Conservation (phyloP, 2,329 filamentous ascomycete genomes). For the Cordyceps militaris region DNA sequence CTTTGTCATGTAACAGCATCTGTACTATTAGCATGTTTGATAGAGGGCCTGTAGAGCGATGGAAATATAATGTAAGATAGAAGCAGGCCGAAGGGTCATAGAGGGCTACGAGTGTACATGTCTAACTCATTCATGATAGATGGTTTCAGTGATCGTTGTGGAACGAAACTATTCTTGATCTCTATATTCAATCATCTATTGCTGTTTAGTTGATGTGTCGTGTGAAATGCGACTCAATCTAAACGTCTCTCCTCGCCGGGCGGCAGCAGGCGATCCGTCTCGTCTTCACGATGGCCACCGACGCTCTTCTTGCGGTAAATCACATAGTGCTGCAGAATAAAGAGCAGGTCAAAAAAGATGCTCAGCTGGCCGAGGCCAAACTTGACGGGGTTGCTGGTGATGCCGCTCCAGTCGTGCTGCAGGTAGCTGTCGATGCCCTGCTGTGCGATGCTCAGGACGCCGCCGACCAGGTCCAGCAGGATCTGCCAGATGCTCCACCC, state of each 20-base stretch:
- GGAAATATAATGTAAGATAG: neutral
- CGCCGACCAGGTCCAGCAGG: constrained; percentile 74
- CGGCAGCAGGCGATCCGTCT: constrained; percentile 23
- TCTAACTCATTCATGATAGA: constrained; percentile 2
- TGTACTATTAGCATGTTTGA: constrained; percentile 10
- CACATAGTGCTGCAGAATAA: constrained; percentile 83
- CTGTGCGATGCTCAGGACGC: constrained; percentile 74
- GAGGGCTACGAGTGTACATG: neutral
- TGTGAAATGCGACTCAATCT: constrained; percentile 3
- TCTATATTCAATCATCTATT: neutral
- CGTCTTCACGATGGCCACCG: constrained; percentile 12
- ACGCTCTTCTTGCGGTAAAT: constrained; percentile 48
- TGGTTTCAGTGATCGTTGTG: neutral
- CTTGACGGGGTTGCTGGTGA: constrained; percentile 89
- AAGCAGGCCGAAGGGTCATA: neutral
- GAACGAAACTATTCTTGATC: neutral
- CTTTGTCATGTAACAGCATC: constrained; percentile 49
- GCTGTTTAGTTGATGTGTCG: neutral
- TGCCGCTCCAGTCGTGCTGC: constrained; percentile 79
- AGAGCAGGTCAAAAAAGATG: constrained; percentile 78
- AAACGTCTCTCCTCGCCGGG: constrained; percentile 22
- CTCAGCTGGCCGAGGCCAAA: constrained; percentile 78
- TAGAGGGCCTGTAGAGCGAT: neutral
- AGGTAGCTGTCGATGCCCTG: constrained; percentile 78
- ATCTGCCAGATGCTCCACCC: constrained; percentile 87